A percentile compares a stretch with the other conserved stretches of the same genome.
Evolutionary conservation across 352 stramenopile species (phyloP).

Genomic region (Globisporangium megalacanthum): DNA sequence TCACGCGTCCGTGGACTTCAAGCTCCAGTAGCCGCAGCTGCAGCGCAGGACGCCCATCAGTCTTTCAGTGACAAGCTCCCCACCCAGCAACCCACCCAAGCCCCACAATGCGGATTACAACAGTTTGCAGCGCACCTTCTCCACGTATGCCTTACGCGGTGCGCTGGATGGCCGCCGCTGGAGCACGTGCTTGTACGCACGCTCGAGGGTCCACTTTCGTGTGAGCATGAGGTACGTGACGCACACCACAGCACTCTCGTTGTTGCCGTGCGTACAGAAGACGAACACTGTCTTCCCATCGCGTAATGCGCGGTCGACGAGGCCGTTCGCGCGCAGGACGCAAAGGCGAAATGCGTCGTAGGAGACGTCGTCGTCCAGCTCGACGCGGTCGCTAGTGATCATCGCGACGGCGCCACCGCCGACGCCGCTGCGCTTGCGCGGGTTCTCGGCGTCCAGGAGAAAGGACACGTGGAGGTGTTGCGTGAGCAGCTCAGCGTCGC

Average conservation of each 20-base stretch:
- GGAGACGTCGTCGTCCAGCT: conserved; percentile 60
- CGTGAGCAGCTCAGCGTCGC: conserved; percentile 48
- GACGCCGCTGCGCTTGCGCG: conserved; percentile 35
- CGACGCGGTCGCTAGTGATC: conserved; percentile 32
- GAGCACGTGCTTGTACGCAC: conserved; percentile 52
- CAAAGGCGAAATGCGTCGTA: conserved; percentile 51
- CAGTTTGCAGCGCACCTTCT: conserved; percentile 35
- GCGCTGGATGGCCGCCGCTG: conserved; percentile 54
- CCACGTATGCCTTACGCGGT: conserved; percentile 56
- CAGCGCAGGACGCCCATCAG: conserved; percentile 2
- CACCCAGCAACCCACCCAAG: not conserved
- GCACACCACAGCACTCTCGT: conserved; percentile 63
- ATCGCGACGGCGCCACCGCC: conserved; percentile 14
- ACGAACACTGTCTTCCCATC: conserved; percentile 53
- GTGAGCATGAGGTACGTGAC: conserved; percentile 60
- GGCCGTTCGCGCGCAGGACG: conserved; percentile 34
- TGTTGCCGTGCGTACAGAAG: conserved; percentile 70
- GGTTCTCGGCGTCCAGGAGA: conserved; percentile 56
- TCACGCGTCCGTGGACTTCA: conserved; percentile 54
- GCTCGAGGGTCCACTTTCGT: conserved; percentile 54
- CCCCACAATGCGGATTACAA: not conserved
- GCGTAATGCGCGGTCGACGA: conserved; percentile 31
- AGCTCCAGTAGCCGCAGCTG: conserved; percentile 48
- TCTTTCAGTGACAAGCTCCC: not conserved
- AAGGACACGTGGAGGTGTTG: conserved; percentile 39